Base-by-base conservation (phyloP, 306 rosid genomes). In the Rosa rugosa region DNA sequence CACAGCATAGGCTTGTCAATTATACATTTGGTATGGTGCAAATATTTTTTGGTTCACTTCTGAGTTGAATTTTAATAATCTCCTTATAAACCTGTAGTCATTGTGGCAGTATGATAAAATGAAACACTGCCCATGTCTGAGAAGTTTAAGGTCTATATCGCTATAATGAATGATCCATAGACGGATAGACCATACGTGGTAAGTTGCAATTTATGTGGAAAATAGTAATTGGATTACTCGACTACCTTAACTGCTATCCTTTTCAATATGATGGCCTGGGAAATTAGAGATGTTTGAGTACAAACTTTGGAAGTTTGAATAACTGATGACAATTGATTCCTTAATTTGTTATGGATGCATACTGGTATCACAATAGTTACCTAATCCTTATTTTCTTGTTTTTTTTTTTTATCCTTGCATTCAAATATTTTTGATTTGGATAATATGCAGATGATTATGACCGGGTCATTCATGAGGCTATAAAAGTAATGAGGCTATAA, bases 401-500 rank as follows among this genome's bases (percentile, higher is more conserved):
- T 27, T 27, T 27, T 27, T 66, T 74, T 50, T 59, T 38, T 54
- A 54, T 12, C 67, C 38, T 77, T 77, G 5, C 65, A 68, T 45
- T 27, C 4, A 80, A 59, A 49, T 50, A 31, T 49, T 84, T 34
- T 75, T 27, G 31, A 27, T 65, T 67, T 78, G 75, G 75, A 81
- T 80, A 17, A 44, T 67, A 34, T 69, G 89, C 96, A 93, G 97
- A 93, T 75, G 94, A 86, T 62, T 93, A 93, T 65, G 93, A 93
- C 76, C 90, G 87, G 72, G 82, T 88, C 23, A 93, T 93, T 46
- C 81, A n/a, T n/a, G n/a, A n/a, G n/a, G n/a, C n/a, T n/a, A n/a
- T n/a, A n/a, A n/a, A n/a, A n/a, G n/a, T n/a, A n/a, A 84, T 79
- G 92, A 93, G 82, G 97, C 97, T 40, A 89, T 90, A 82, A 82